Conservation (phyloP, 2,329 filamentous ascomycete species). For the Emmonsia crescens region DNA sequence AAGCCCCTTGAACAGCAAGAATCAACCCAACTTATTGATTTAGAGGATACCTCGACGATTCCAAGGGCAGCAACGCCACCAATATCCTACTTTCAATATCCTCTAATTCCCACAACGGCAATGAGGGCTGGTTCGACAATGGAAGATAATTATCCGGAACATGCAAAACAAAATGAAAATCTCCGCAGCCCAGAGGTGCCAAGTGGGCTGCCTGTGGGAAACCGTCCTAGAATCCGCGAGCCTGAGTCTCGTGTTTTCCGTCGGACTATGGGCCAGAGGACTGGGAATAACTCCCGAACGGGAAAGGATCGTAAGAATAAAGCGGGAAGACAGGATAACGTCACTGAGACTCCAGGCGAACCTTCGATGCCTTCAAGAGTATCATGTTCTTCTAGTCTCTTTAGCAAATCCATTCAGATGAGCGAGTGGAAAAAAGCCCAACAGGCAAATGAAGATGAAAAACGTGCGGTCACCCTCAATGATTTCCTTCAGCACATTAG, state of each 20-base stretch:
- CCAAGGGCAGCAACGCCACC: not conserved
- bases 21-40: not conserved
- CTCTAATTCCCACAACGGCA: not conserved
- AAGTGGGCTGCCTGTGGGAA: not conserved
- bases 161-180: not conserved
- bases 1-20: not conserved
- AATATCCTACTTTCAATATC: not conserved
- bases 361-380: conserved; percentile 2
- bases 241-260: conserved; percentile 17
- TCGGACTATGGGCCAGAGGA: conserved; percentile 23
- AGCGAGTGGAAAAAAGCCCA: conserved; percentile 11
- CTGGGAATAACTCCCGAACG: conserved; percentile 16
- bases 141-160: not conserved
- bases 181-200: not conserved
- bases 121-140: not conserved
- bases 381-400: not conserved
- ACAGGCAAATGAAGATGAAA: conserved; percentile 5
- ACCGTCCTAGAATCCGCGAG: conserved; percentile 11
- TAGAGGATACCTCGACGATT: not conserved
- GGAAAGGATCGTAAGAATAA: conserved; percentile 3
- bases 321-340: conserved; percentile 19
- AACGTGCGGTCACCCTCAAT: conserved; percentile 11
- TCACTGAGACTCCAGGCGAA: conserved; percentile 22
- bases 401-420: not conserved
- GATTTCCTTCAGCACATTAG: conserved; percentile 21